These are phyloP conservation scores for Physaria fendleri DNA, from an alignment of 345 rosid species.

Conservation along the genomic window DNA sequence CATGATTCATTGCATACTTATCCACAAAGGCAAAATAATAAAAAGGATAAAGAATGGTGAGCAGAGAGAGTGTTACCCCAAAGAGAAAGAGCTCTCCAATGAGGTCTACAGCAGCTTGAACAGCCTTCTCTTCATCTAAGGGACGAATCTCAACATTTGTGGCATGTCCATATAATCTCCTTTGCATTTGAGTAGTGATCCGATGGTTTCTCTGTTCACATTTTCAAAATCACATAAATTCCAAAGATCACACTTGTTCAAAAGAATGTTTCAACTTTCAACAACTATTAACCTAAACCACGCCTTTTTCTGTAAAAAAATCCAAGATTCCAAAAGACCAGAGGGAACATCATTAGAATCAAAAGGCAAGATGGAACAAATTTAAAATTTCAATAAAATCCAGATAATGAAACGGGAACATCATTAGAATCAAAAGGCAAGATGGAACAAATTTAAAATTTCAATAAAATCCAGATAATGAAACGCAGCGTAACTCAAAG, in stretches of 20 bases:
- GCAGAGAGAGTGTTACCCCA: constrained; percentile 39
- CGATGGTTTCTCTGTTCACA: constrained; percentile 64
- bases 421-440: background rate
- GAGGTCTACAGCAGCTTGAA: constrained; percentile 92
- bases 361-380: background rate
- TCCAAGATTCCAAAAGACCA: background rate
- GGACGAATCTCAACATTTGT: constrained; percentile 87
- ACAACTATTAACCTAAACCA: background rate
- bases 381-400: no score
- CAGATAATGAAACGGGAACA: background rate
- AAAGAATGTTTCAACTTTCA: background rate
- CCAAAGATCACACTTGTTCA: no score
- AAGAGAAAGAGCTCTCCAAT: constrained; percentile 83
- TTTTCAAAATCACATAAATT: background rate
- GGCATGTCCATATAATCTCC: constrained; percentile 68
- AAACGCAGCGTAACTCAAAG: background rate
- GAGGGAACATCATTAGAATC: background rate
- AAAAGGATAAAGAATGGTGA: background rate
- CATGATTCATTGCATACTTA: background rate
- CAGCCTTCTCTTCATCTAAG: constrained; percentile 86
- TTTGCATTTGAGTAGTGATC: constrained; percentile 68
- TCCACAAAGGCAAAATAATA: background rate
- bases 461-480: background rate
- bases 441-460: no score
- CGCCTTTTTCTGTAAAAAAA: background rate